These are phyloP conservation scores for Thraustochytrium striatum DNA, from an alignment of 352 stramenopile genomes.

Conservation along the genomic window DNA sequence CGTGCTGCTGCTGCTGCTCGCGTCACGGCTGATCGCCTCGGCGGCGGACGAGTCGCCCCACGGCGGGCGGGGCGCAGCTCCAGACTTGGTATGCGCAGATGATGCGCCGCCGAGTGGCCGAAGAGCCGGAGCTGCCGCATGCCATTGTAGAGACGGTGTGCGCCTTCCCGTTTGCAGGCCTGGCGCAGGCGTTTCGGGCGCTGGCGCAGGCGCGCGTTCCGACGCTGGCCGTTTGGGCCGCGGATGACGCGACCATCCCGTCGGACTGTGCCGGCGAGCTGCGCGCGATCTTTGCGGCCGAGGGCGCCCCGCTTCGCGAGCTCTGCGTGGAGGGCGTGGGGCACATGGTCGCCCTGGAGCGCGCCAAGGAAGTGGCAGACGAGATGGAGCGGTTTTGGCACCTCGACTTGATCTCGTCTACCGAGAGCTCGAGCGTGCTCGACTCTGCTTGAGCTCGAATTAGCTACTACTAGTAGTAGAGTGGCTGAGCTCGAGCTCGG, in stretches of 20 bases:
- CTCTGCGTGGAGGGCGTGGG: background rate
- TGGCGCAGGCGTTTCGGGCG: background rate
- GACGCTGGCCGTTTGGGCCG: background rate
- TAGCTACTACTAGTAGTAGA: background rate
- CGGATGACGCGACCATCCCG: background rate
- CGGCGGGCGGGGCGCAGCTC: background rate
- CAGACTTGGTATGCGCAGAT: background rate
- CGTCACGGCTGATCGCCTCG: background rate
- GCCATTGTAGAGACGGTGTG: background rate
- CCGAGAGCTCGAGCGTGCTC: too few species aligned
- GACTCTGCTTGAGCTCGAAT: too few species aligned
- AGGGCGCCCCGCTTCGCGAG: background rate
- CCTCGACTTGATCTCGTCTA: too few species aligned
- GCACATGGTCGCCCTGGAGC: background rate
- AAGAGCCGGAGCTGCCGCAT: background rate
- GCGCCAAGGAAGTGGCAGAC: background rate
- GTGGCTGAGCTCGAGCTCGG: background rate
- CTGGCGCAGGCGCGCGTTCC: background rate
- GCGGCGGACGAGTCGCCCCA: background rate
- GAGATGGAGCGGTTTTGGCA: background rate
- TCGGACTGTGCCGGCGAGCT: constrained; percentile 17
- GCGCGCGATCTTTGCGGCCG: background rate
- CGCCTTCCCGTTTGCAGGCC: background rate
- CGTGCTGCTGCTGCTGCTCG: background rate
- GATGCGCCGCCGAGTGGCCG: background rate